Evolutionary conservation across 305 asterid genomes (phyloP).

Genomic region (Fraxinus sp.): DNA sequence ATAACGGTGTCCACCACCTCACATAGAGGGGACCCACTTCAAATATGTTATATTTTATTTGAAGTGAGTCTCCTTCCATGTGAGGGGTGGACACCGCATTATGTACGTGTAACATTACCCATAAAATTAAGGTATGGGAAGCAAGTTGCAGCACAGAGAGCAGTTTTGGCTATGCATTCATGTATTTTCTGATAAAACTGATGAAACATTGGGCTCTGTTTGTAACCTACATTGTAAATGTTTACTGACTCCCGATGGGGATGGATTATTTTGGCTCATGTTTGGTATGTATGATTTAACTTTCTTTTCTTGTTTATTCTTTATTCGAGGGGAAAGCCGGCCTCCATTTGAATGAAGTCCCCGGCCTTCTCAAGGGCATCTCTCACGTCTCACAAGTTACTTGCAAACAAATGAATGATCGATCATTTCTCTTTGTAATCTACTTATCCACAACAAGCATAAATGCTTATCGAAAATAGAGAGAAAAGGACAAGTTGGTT

Average conservation of each 20-base stretch:
- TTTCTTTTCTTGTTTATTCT: background rate
- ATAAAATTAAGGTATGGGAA: background rate
- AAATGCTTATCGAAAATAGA: background rate
- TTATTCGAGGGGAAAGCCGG: background rate
- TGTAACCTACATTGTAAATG: background rate
- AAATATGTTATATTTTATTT: too few relatives aligned
- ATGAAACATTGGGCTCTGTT: background rate
- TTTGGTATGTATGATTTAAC: background rate
- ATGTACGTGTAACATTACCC: too few relatives aligned
- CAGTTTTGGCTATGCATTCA: slow-evolving; percentile 4
- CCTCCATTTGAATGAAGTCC: background rate
- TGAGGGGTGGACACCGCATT: too few relatives aligned
- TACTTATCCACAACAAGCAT: background rate
- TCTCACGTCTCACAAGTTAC: background rate
- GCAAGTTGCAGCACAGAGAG: background rate
- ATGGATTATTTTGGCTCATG: background rate
- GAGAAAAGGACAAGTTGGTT: background rate
- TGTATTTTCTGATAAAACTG: background rate
- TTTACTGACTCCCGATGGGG: background rate
- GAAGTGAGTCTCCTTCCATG: too few relatives aligned
- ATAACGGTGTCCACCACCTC: too few relatives aligned
- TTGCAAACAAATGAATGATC: background rate
- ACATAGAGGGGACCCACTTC: too few relatives aligned
- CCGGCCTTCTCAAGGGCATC: background rate
- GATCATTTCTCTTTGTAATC: background rate